A percentile compares a stretch with the other conserved stretches of the same genome.
phyloP scores from a whole-genome alignment of 1,284 basidiomycete species.

The Cutaneotrichosporon arboriforme region DNA sequence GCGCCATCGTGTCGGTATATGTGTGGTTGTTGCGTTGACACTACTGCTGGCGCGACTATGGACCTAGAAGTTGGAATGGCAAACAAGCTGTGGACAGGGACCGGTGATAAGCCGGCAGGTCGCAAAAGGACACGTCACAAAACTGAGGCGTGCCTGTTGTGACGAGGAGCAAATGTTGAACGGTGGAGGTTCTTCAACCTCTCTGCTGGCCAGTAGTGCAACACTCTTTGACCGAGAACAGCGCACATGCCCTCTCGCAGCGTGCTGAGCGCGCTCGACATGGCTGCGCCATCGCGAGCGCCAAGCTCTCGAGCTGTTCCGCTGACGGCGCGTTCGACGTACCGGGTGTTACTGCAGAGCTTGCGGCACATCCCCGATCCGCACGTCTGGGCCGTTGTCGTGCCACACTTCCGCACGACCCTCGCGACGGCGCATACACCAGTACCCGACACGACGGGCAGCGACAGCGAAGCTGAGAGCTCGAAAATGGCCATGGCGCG shows the following conservation, averaged over 20 bases:
- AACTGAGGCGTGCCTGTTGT: not conserved
- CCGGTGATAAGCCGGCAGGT: not conserved
- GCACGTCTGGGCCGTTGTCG: constrained; percentile 32
- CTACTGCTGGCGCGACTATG: not conserved
- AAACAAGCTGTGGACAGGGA: not conserved
- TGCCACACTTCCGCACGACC: constrained; percentile 18
- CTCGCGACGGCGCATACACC: not conserved
- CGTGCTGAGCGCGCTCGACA: not conserved
- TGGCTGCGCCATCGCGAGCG: not conserved
- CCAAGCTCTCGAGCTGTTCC: not conserved
- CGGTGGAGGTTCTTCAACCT: not conserved
- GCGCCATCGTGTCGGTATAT: constrained; percentile 54
- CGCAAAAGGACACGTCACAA: not conserved
- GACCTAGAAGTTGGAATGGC: not conserved
- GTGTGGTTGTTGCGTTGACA: not conserved
- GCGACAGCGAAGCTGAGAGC: not conserved
- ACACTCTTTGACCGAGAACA: too few species aligned
- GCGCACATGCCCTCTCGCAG: not conserved
- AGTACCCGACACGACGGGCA: not conserved
- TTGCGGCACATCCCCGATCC: constrained; percentile 37
- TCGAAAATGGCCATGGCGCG: not conserved
- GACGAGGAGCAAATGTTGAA: not conserved
- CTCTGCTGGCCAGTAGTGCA: too few species aligned
- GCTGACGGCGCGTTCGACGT: constrained; percentile 17
- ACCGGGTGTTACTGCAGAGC: constrained; percentile 31